Evolutionary conservation across 768 basidiomycete species (phyloP), one percentile per base, ranked within the genome.

Genomic region (Pleurotus sapidus): DNA sequence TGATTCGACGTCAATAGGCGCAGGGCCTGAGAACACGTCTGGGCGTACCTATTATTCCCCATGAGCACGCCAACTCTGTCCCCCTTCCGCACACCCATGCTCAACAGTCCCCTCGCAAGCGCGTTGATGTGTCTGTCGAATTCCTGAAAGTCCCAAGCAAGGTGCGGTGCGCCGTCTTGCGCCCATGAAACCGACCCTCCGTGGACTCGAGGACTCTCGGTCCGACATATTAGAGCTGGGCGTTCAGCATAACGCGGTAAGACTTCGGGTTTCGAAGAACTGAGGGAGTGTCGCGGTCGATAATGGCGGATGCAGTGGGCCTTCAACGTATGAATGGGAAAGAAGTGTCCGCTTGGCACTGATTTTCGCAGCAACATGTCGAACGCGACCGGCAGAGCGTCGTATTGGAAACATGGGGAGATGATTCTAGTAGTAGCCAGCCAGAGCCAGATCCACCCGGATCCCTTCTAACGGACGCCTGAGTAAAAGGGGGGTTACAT

Each of bases 31-130:
- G 24, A 3, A 2, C 3, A 34, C 30, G 9, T 34, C 30, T 34
- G 30, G 53, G 61, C 73, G 37, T 61, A 89, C 91, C 91, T 93
- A 58, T 83, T 89, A 59, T 93, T 94, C 4, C 91, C 91, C 90
- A 93, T 91, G 39, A 93, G 70, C 5, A 91, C 88, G 0, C 80
- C 92, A 18, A 93, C 84, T 6, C 91, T 76, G 61, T 92, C 89
- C 0, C 92, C 91, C 65, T 82, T 87, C 67, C 74, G 72, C 3
- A 94, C 84, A 14, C 90, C 90, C 72, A 93, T 71, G 1, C 69
- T 70, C 12, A 91, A 58, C 17, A 94, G 74, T 0, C 91, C 92
- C 48, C 88, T 74, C 1, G 91, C 84, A 5, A 90, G 76, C 3
- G 89, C 86, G 43, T 77, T 71, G 42, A 89, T 83, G 61, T 89